Conservation (phyloP, 495 filamentous ascomycete species). For the Umbilicaria muhlenbergii region DNA sequence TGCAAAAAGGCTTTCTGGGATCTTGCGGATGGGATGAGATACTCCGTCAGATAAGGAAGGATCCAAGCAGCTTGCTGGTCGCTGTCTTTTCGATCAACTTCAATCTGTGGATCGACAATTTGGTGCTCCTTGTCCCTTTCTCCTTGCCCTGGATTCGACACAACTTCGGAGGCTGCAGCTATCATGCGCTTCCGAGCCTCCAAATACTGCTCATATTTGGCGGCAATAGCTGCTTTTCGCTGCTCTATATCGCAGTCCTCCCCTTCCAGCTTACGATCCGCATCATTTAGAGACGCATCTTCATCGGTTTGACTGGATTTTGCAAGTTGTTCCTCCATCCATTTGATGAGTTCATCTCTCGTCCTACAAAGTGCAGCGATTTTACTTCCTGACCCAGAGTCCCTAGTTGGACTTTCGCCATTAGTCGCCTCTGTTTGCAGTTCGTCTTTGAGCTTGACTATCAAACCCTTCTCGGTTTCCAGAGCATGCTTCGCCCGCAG, state of each 20-base stretch:
- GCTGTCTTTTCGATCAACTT: conserved; percentile 8
- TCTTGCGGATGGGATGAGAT: conserved; percentile 39
- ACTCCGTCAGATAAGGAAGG: conserved; percentile 36
- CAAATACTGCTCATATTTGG: conserved; percentile 29
- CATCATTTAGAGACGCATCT: conserved; percentile 18
- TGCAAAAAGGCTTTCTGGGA: conserved; percentile 46
- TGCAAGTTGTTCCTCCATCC: conserved; percentile 54
- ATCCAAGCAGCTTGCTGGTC: conserved; percentile 17
- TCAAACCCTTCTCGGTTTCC: conserved; percentile 42
- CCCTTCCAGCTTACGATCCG: conserved; percentile 20
- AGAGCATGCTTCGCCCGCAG: conserved; percentile 45
- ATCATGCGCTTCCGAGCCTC: conserved; percentile 23
- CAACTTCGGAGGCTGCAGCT: conserved; percentile 19
- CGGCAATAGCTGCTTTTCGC: conserved; percentile 29
- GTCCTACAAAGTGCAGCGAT: conserved; percentile 34
- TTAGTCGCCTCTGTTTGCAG: conserved; percentile 9
- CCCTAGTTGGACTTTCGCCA: neutral
- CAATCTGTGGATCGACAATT: neutral
- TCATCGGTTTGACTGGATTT: conserved; percentile 27
- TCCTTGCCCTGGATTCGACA: conserved; percentile 17
- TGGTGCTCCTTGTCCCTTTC: neutral
- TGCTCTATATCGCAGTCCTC: conserved; percentile 15
- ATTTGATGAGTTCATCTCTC: conserved; percentile 49
- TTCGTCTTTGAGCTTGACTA: conserved; percentile 36
- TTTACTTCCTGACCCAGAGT: conserved; percentile 1